These are phyloP conservation scores for Chalciporus sphaerocephalus DNA, from an alignment of 768 basidiomycete genomes.

Conservation along the genomic window DNA sequence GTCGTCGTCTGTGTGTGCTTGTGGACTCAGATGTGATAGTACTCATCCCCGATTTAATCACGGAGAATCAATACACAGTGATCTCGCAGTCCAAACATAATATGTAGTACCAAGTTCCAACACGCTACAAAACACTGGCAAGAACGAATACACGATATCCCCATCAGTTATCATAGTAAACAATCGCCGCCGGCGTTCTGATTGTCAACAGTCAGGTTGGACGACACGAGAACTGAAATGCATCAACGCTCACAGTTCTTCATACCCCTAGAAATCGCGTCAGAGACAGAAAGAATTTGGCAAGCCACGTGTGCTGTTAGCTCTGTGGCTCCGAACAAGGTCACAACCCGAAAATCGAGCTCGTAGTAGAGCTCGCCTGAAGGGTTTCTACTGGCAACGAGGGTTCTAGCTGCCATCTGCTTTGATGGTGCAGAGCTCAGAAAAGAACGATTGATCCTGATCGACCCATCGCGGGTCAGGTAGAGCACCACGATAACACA, in stretches of 20 bases:
- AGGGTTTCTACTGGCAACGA: background rate
- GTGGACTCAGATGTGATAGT: too few species aligned
- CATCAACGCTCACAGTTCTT: background rate
- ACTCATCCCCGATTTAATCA: too few species aligned
- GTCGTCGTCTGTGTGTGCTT: background rate
- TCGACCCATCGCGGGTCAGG: conserved; percentile 5
- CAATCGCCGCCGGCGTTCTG: background rate
- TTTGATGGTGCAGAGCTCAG: background rate
- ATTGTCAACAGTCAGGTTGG: background rate
- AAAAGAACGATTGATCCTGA: conserved; percentile 5
- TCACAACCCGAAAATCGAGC: background rate
- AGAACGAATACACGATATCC: too few species aligned
- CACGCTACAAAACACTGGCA: too few species aligned
- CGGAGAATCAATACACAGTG: too few species aligned
- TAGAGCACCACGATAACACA: conserved; percentile 1
- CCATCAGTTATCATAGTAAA: background rate
- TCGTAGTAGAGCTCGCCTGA: conserved; percentile 1
- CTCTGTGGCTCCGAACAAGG: conserved; percentile 3
- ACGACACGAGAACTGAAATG: background rate
- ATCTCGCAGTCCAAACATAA: too few species aligned
- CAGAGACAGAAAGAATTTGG: background rate
- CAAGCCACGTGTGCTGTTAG: conserved; percentile 4
- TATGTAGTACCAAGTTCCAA: too few species aligned
- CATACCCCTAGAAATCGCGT: background rate
- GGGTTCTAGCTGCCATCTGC: background rate